Evolutionary conservation across 1,284 basidiomycete genomes (phyloP), one percentile per base, ranked within the genome.

Genomic region (Rhodotorula glutinis): DNA sequence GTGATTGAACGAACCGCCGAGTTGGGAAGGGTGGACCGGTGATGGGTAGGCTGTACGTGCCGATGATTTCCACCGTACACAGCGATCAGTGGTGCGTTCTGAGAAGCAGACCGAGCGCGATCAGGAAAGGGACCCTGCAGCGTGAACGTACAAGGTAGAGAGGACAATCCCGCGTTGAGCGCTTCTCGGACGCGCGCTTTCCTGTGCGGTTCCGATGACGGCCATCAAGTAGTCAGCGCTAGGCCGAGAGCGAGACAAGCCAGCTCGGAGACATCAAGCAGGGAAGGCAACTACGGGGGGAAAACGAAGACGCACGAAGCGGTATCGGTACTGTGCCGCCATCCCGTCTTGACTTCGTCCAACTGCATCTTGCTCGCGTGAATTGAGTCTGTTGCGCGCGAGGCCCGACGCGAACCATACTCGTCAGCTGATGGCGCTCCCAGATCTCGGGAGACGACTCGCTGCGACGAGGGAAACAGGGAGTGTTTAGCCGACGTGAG

Each of bases 291-390:
- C 33, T 0, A 17, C 14, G 11, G 43, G 4, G 10, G 2, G 25
- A 25, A 4, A 29, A 21, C 16, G 7, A 23, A 63, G 4, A 63
- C 69, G 57, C 29, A 65, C 69, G 69, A 70, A 3, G 66, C 68
- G 0, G 54, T 30, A 27, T 73, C 71, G 10, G 71, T 70, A 27
- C 61, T 64, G 47, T 70, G 68, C 30, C 69, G 40, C 71, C 71
- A 73, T 0, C 69, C 69, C 0, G 17, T 29, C 53, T 73, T 57
- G 38, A 70, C 71, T 30, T 73, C 71, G 21, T 38, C 29, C 11
- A 73, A 53, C 49, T 73, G 71, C 62, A 73, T 63, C 46, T 68
- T 70, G 8, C 66, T 61, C 16, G 71, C 71, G 60, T 73, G 71
- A 10, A 65, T 65, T 29, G 63, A 63, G 27, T 73, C 71, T 72